A percentile compares a stretch with the other conserved stretches of the same genome.
phyloP scores from a whole-genome alignment of 768 basidiomycete species.

The Hericium erinaceus region DNA sequence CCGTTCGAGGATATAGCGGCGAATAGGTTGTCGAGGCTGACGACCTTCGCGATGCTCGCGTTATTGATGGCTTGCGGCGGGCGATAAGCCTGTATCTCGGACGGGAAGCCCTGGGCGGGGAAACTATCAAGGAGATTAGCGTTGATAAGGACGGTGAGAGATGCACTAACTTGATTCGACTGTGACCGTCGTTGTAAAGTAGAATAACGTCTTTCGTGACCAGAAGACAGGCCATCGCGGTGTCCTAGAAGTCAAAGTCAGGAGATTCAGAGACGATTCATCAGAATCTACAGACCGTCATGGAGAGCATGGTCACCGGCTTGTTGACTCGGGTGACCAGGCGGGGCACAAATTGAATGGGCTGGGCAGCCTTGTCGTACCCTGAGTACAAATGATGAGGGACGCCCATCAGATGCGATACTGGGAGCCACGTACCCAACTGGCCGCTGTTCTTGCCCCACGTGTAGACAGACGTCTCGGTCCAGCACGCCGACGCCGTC shows the following conservation, averaged over 20 bases:
- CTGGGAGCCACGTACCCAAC: constrained; percentile 43
- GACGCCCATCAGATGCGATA: neutral
- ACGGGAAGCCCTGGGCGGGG: constrained; percentile 49
- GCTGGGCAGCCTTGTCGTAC: constrained; percentile 66
- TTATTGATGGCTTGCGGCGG: constrained; percentile 69
- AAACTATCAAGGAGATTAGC: constrained; percentile 45
- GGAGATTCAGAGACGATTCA: neutral
- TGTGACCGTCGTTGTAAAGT: constrained; percentile 65
- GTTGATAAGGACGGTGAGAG: neutral
- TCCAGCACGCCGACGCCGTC: constrained; percentile 86
- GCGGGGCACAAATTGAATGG: constrained; percentile 68
- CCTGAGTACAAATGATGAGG: constrained; percentile 32
- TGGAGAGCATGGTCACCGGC: constrained; percentile 60
- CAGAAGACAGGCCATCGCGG: constrained; percentile 73
- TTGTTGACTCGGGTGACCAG: constrained; percentile 71
- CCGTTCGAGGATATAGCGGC: constrained; percentile 79
- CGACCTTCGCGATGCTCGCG: constrained; percentile 70
- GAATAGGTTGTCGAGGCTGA: constrained; percentile 68
- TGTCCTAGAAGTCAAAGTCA: constrained; percentile 42
- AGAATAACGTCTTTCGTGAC: constrained; percentile 76
- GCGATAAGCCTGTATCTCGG: constrained; percentile 46
- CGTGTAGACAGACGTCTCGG: constrained; percentile 57
- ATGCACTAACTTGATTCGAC: constrained; percentile 57
- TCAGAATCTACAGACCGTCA: constrained; percentile 45
- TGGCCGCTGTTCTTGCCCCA: constrained; percentile 96